These are phyloP conservation scores for Starmerella geochares DNA, from an alignment of 805 yeast species.

Conservation along the genomic window DNA sequence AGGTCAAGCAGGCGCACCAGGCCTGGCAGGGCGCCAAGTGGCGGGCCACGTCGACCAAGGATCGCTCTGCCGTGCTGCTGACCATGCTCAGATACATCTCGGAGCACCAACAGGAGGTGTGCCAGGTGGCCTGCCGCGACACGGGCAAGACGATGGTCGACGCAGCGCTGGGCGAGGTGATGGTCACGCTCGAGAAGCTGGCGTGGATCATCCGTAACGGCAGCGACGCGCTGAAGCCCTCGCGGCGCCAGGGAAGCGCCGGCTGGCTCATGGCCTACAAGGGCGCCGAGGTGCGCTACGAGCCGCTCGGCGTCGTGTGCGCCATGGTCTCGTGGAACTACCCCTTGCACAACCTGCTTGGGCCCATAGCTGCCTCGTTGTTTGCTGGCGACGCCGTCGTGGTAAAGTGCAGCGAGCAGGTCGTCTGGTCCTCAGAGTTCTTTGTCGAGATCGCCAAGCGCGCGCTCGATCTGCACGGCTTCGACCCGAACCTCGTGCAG, in stretches of 20 bases:
- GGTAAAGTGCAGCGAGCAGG: constrained; percentile 91
- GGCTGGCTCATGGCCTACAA: constrained; percentile 79
- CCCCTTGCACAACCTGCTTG: constrained; percentile 88
- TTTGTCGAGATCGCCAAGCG: constrained; percentile 61
- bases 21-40: constrained; percentile 40
- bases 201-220: constrained; percentile 86
- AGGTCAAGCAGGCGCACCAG: constrained; percentile 42
- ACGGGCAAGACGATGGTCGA: constrained; percentile 93
- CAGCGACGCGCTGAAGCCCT: constrained; percentile 54
- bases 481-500: constrained; percentile 76
- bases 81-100: constrained; percentile 64
- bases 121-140: constrained; percentile 89
- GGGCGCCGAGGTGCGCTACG: constrained; percentile 86
- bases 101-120: constrained; percentile 75
- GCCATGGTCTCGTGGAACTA: constrained; percentile 96
- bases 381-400: constrained; percentile 88
- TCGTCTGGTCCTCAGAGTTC: constrained; percentile 84
- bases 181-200: constrained; percentile 88
- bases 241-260: constrained; percentile 77
- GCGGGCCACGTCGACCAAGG: constrained; percentile 44
- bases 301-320: constrained; percentile 81
- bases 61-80: constrained; percentile 59
- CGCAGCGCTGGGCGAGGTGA: constrained; percentile 81
- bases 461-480: constrained; percentile 63
- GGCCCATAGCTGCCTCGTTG: constrained; percentile 80